These are phyloP conservation scores for Heterobasidion annosum DNA, from an alignment of 1,284 basidiomycete species.

Conservation along the genomic window DNA sequence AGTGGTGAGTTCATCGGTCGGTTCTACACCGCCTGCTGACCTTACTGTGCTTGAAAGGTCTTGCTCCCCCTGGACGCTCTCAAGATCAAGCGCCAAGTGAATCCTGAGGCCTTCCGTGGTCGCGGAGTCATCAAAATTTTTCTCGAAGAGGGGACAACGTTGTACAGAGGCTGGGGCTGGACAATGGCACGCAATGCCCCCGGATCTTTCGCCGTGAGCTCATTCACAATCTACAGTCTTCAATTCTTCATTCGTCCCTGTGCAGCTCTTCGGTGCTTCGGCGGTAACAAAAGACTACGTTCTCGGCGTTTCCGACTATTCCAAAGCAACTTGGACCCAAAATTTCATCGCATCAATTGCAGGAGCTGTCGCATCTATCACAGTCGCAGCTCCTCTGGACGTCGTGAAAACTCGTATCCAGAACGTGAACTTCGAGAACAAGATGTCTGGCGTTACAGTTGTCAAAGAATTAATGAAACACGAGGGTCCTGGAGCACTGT, in stretches of 20 bases:
- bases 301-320: conserved; percentile 85
- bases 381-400: conserved; percentile 93
- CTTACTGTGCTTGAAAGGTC: conserved; percentile 34
- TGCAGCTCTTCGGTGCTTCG: conserved; percentile 90
- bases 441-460: conserved; percentile 83
- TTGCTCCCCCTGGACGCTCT: conserved; percentile 92
- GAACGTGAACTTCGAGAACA: conserved; percentile 94
- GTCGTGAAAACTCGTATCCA: conserved; percentile 97
- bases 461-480: conserved; percentile 83
- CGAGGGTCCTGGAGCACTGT: conserved; percentile 84
- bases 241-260: not conserved
- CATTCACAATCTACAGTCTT: not conserved
- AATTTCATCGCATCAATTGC: conserved; percentile 93
- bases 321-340: conserved; percentile 89
- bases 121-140: conserved; percentile 88
- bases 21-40: conserved; percentile 19
- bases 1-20: conserved; percentile 51
- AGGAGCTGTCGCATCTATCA: conserved; percentile 93
- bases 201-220: conserved; percentile 84
- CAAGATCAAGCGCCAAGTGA: conserved; percentile 98
- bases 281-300: conserved; percentile 92
- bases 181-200: conserved; percentile 97
- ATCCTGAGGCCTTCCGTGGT: conserved; percentile 92
- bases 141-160: conserved; percentile 82
- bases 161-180: conserved; percentile 99